These are phyloP conservation scores for Colletotrichum sp. DNA, from an alignment of 2,329 filamentous ascomycete species.

Conservation along the genomic window DNA sequence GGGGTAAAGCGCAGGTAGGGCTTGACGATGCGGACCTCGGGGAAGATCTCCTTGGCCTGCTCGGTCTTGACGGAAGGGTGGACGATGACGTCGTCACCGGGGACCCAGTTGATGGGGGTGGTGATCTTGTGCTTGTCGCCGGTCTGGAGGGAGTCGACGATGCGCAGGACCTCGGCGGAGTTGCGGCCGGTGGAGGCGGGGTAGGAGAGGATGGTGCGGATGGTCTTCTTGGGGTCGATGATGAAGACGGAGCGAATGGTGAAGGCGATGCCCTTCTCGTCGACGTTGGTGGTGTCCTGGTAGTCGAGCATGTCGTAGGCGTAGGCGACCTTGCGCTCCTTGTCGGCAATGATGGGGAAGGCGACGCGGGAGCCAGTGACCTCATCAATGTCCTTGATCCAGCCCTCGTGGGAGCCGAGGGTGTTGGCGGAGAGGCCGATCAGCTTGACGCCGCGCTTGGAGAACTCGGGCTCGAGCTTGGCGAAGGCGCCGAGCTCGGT, in stretches of 20 bases:
- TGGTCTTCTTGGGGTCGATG: constrained; percentile 93
- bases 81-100: constrained; percentile 91
- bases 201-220: constrained; percentile 91
- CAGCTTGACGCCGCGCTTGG: constrained; percentile 86
- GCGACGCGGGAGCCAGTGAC: constrained; percentile 72
- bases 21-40: constrained; percentile 73
- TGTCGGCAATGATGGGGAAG: constrained; percentile 85
- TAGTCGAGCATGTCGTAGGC: constrained; percentile 85
- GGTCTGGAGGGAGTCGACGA: constrained; percentile 80
- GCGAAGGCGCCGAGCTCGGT: constrained; percentile 94
- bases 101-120: constrained; percentile 89
- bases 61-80: constrained; percentile 82
- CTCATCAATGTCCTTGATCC: constrained; percentile 90
- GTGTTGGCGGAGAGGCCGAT: constrained; percentile 91
- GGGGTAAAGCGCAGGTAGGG: constrained; percentile 78
- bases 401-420: constrained; percentile 80
- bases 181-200: constrained; percentile 89
- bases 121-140: constrained; percentile 89
- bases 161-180: constrained; percentile 78
- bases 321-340: constrained; percentile 76
- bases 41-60: constrained; percentile 88
- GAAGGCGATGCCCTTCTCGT: constrained; percentile 84
- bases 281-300: constrained; percentile 82
- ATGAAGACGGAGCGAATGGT: constrained; percentile 95
- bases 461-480: constrained; percentile 87